Evolutionary conservation across 2,329 filamentous ascomycete species (phyloP).

Genomic region (Fusarium tanahbumbuense): DNA sequence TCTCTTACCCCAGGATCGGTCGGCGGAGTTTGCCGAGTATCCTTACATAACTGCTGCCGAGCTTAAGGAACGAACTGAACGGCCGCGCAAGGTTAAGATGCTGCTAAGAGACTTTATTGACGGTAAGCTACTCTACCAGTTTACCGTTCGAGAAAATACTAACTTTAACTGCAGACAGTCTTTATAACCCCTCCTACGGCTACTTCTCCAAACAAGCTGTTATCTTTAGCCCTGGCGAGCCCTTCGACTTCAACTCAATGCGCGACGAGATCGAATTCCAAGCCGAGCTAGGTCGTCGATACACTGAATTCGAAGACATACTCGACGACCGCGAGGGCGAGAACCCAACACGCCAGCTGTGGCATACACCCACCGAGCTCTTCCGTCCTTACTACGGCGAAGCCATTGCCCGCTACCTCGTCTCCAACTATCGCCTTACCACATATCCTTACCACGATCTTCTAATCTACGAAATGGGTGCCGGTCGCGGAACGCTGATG

Average conservation of each 20-base stretch:
- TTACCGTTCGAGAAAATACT: conserved; percentile 35
- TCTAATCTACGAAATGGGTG: conserved; percentile 98
- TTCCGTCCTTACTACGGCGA: conserved; percentile 98
- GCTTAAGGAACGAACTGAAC: conserved; percentile 76
- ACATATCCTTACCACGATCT: conserved; percentile 96
- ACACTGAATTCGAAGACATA: conserved; percentile 88
- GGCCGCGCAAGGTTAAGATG: conserved; percentile 94
- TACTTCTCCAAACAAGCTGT: conserved; percentile 97
- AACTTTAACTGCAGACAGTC: conserved; percentile 71
- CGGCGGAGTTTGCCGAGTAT: conserved; percentile 82
- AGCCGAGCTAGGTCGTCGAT: conserved; percentile 78
- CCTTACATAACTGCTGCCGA: conserved; percentile 87
- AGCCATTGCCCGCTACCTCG: conserved; percentile 93
- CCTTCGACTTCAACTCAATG: conserved; percentile 87
- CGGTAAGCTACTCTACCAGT: conserved; percentile 62
- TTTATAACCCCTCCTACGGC: conserved; percentile 94
- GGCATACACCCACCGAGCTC: conserved; percentile 98
- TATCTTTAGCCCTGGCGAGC: conserved; percentile 92
- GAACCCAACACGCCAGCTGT: conserved; percentile 85
- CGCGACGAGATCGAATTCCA: conserved; percentile 90
- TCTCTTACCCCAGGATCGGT: conserved; percentile 79
- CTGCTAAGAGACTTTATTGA: conserved; percentile 97
- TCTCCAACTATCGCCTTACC: conserved; percentile 94
- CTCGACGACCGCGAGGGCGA: conserved; percentile 77
- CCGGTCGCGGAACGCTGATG: conserved; percentile 97